These are phyloP conservation scores for Pythium phragmitis DNA, from an alignment of 352 stramenopile species.

Conservation along the genomic window DNA sequence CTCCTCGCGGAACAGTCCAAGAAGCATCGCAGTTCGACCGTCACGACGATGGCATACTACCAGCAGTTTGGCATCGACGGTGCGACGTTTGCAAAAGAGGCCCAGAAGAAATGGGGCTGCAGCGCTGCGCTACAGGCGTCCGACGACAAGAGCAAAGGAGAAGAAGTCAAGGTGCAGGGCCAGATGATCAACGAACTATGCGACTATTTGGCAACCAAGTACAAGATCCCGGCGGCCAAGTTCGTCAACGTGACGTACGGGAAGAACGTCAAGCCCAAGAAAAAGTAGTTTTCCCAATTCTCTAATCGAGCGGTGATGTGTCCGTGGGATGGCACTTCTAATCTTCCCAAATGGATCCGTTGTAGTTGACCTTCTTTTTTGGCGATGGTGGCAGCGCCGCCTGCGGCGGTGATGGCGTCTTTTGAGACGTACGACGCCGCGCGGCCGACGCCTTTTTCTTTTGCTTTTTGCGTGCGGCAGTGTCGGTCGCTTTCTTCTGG, in stretches of 20 bases:
- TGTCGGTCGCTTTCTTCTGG: conserved; percentile 37
- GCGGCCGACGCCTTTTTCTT: conserved; percentile 55
- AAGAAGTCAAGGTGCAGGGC: conserved; percentile 80
- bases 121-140: conserved; percentile 51
- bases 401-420: conserved; percentile 6
- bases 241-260: conserved; percentile 69
- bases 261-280: conserved; percentile 82
- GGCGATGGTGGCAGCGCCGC: background rate
- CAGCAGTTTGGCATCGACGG: conserved; percentile 81
- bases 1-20: conserved; percentile 73
- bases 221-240: conserved; percentile 64
- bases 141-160: conserved; percentile 58
- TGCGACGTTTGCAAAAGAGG: conserved; percentile 68
- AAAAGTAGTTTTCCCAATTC: conserved; percentile 36
- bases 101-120: conserved; percentile 83
- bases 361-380: conserved; percentile 3
- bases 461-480: conserved; percentile 26
- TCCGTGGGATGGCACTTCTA: background rate
- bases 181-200: conserved; percentile 81
- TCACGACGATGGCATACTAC: conserved; percentile 73
- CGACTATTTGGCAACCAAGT: conserved; percentile 60
- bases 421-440: conserved; percentile 19
- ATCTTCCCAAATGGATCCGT: conserved; percentile 14
- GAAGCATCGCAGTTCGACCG: conserved; percentile 63
- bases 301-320: background rate